Evolutionary conservation across 306 rosid species (phyloP).

Genomic region (Trifolium fragiferum): DNA sequence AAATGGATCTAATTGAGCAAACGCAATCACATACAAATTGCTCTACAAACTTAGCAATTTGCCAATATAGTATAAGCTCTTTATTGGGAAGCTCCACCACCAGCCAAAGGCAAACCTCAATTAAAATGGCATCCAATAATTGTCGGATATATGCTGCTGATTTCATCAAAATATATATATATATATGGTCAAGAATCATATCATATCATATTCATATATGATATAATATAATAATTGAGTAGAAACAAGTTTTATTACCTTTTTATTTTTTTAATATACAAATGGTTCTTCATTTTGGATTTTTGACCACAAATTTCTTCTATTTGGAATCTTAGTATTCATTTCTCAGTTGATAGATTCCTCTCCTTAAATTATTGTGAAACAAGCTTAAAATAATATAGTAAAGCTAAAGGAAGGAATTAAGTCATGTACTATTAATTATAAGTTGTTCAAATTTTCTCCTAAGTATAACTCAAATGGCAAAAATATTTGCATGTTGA

Average conservation of each 20-base stretch:
- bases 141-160: slow-evolving; percentile 24
- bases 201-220: background rate
- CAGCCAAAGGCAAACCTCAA: background rate
- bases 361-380: slow-evolving; percentile 11
- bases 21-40: slow-evolving; percentile 22
- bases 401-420: background rate
- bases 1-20: slow-evolving; percentile 28
- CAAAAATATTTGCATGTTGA: no score
- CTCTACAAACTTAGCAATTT: slow-evolving; percentile 15
- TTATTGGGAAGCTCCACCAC: slow-evolving; percentile 28
- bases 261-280: background rate
- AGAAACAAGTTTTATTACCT: background rate
- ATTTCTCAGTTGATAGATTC: slow-evolving; percentile 28
- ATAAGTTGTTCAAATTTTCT: background rate
- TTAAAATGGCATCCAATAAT: background rate
- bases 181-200: slow-evolving; percentile 16
- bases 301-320: slow-evolving; percentile 30
- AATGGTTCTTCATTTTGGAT: slow-evolving; percentile 21
- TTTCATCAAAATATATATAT: slow-evolving; percentile 23
- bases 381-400: slow-evolving; percentile 9
- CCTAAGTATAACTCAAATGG: no score
- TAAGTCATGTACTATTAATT: background rate
- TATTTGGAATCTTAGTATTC: slow-evolving; percentile 4
- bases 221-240: background rate
- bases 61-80: slow-evolving; percentile 21